Base-by-base conservation (phyloP, 106 monocot genomes). In the Hemerocallis citrina region DNA sequence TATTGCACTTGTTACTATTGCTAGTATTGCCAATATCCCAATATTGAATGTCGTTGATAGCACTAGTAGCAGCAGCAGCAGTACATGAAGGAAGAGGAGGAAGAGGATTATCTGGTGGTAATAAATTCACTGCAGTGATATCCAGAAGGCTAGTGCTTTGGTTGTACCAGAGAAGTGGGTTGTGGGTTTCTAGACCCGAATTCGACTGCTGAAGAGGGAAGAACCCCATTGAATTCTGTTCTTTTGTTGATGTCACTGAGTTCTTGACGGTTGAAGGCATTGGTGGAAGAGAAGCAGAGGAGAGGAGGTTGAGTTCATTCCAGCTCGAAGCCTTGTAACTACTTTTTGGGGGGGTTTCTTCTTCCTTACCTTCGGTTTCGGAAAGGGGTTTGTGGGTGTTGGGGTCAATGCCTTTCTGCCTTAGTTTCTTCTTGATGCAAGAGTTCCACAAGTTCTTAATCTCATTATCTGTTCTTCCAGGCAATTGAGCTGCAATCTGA, bases 401-500 rank as follows among this genome's bases (percentile, higher is more conserved):
- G 27, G 81, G 81, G 52, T 81, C 81, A 31, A 81, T 76, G 28
- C 81, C 81, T 27, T 52, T 72, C 63, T 75, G 75, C 67, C 68
- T 71, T 39, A 81, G 72, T 34, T 76, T 75, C 68, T 81, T 81
- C 72, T 81, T 81, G 31, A 81, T 63, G 67, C 75, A 71, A 5
- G 75, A 75, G 31, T 80, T 80, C 80, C 80, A 80, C 13, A 71
- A 42, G 57, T 80, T 80, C 71, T 80, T 80, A 54, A 80, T 80
- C 66, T 80, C 80, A 58, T 80, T 80, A 48, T 80, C 80, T 13
- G 80, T 80, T 61, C 80, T 75, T 7, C 80, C 80, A 4, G 80
- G 80, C 55, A 80, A 36, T 34, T 72, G 75, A 30, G 79, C 79
- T 13, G 79, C 79, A 70, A 79, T 79, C 52, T 74, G 79, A 45